Percentiles rank a stretch among this genome's conserved stretches.
These are phyloP conservation scores for Colletotrichum lindemuthianum DNA, from an alignment of 2,329 filamentous ascomycete species.

Conservation along the genomic window DNA sequence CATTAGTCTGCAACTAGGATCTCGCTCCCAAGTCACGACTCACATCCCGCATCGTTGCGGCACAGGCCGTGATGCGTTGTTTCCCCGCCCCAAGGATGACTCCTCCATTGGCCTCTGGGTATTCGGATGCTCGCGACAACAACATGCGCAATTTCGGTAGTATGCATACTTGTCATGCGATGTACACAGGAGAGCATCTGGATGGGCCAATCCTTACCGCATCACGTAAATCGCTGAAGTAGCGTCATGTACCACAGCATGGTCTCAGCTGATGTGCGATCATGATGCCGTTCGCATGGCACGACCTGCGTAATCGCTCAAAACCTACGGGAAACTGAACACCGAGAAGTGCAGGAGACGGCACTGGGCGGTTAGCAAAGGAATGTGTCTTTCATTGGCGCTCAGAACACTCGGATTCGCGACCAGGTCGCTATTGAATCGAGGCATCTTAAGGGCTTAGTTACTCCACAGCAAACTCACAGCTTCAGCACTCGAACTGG, in stretches of 20 bases:
- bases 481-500: no score
- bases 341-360: no score
- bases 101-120: background rate
- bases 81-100: background rate
- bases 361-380: no score
- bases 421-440: no score
- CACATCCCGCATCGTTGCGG: constrained; percentile 10
- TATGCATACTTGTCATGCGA: background rate
- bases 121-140: background rate
- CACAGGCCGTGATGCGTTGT: background rate
- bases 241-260: background rate
- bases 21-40: background rate
- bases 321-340: no score
- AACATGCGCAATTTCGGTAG: background rate
- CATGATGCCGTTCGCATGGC: no score
- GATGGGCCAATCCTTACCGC: background rate
- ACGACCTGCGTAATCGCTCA: no score
- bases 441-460: no score
- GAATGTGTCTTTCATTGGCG: no score
- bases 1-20: background rate
- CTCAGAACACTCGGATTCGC: no score
- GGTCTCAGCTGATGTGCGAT: no score
- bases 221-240: constrained; percentile 3
- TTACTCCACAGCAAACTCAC: no score
- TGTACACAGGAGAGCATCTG: background rate